Percentiles rank a stretch among this genome's conserved stretches.
These are phyloP conservation scores for Hibiscus mutabilis DNA, from an alignment of 345 rosid genomes.

Conservation along the genomic window DNA sequence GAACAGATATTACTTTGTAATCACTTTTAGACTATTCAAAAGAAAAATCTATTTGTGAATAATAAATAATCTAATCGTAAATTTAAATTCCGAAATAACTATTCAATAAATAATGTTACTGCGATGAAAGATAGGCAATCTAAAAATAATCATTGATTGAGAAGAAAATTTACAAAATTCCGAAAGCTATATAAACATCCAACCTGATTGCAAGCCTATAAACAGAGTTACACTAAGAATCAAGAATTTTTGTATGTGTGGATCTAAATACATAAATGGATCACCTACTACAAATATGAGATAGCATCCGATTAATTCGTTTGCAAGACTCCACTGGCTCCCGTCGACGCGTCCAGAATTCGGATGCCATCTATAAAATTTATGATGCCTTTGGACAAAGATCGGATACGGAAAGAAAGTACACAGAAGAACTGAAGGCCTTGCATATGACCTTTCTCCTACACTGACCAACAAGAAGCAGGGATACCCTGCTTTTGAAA, in stretches of 20 bases:
- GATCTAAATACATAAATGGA: slow-evolving; percentile 17
- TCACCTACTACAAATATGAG: slow-evolving; percentile 12
- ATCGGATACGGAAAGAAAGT: not conserved
- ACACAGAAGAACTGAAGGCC: not conserved
- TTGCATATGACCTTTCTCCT: not conserved
- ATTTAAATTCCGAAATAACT: too few species aligned
- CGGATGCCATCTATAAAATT: slow-evolving; percentile 20
- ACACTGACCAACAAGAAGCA: slow-evolving; percentile 39
- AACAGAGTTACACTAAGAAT: slow-evolving; percentile 24
- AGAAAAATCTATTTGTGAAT: too few species aligned
- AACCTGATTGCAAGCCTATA: not conserved
- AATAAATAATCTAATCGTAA: too few species aligned
- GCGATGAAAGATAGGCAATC: too few species aligned
- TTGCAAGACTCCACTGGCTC: not conserved
- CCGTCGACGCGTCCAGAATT: not conserved
- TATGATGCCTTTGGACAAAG: slow-evolving; percentile 12
- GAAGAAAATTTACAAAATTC: not conserved
- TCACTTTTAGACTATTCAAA: too few species aligned
- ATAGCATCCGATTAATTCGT: slow-evolving; percentile 13
- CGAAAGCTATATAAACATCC: not conserved
- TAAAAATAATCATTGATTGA: not conserved
- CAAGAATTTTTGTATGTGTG: slow-evolving; percentile 7
- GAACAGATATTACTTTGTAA: too few species aligned
- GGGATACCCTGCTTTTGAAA: slow-evolving; percentile 94
- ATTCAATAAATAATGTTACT: too few species aligned